Percentiles rank a stretch among this genome's conserved stretches.
These are phyloP conservation scores for Pseudopyrenochaeta lycopersici DNA, from an alignment of 2,329 filamentous ascomycete genomes.

Conservation along the genomic window DNA sequence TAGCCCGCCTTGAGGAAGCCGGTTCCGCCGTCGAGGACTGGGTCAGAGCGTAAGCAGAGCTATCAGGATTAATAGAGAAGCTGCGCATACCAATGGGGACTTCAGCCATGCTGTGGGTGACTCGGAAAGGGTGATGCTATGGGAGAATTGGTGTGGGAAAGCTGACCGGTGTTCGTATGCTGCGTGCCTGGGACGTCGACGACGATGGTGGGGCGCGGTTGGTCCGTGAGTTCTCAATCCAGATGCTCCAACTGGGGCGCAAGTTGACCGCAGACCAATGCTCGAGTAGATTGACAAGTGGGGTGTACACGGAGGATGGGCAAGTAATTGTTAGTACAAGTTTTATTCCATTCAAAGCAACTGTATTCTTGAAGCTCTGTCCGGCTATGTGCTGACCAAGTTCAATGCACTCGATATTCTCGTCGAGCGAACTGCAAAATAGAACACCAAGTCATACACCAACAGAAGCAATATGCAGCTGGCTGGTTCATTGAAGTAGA, in stretches of 20 bases:
- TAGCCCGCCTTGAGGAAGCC: slow-evolving; percentile 99
- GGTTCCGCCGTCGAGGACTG: slow-evolving; percentile 99
- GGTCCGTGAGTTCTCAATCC: slow-evolving; percentile 33
- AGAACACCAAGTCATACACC: too few relatives aligned
- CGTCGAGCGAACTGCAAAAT: too few relatives aligned
- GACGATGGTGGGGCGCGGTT: slow-evolving; percentile 38
- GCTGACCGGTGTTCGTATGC: slow-evolving; percentile 20
- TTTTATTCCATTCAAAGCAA: background rate
- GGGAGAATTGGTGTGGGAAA: slow-evolving; percentile 14
- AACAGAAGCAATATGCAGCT: too few relatives aligned
- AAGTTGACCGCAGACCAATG: background rate
- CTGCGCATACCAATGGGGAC: slow-evolving; percentile 57
- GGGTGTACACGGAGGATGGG: background rate
- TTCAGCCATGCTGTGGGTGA: slow-evolving; percentile 54
- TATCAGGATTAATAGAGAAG: slow-evolving; percentile 6
- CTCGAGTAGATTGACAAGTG: background rate
- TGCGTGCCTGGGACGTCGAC: slow-evolving; percentile 32
- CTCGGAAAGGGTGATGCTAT: slow-evolving; percentile 20
- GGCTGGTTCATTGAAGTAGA: too few relatives aligned
- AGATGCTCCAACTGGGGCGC: slow-evolving; percentile 1
- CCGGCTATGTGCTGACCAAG: background rate
- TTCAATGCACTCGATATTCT: background rate
- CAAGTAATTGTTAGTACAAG: background rate
- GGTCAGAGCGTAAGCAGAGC: slow-evolving; percentile 39
- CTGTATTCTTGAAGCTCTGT: background rate